Evolutionary conservation across 169 alveolate species (phyloP).

Genomic region (Plasmodium ovale): DNA sequence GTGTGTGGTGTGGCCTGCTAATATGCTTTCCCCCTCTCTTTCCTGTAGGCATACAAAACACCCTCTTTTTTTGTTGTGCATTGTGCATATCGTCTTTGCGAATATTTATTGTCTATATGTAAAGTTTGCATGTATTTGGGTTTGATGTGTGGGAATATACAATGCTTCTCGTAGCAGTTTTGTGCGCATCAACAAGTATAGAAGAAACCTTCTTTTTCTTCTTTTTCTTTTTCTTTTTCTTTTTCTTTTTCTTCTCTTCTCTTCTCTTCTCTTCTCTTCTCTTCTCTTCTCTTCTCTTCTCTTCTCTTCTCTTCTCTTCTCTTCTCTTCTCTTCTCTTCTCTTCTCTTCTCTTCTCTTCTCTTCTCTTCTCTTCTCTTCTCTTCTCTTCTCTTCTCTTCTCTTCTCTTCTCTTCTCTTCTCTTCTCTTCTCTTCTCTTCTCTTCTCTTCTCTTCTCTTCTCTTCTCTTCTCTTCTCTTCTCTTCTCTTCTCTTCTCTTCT

Average conservation of each 20-base stretch:
- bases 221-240: background rate
- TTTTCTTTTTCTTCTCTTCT: background rate
- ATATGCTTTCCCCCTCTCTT: too few relatives aligned
- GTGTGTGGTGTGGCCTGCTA: too few relatives aligned
- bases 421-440: background rate
- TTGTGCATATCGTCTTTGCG: too few relatives aligned
- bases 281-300: background rate
- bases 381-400: background rate
- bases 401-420: background rate
- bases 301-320: background rate
- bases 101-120: too few relatives aligned
- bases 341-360: background rate
- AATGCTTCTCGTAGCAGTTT: too few relatives aligned
- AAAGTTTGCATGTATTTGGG: too few relatives aligned
- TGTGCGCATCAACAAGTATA: too few relatives aligned
- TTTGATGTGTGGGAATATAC: too few relatives aligned
- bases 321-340: background rate
- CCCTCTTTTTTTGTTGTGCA: too few relatives aligned
- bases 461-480: background rate
- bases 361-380: background rate
- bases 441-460: background rate
- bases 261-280: background rate
- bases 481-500: background rate
- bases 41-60: too few relatives aligned
- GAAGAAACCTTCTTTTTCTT: background rate